phyloP scores from a whole-genome alignment of 768 basidiomycete genomes.

The Termitomyces sp. region DNA sequence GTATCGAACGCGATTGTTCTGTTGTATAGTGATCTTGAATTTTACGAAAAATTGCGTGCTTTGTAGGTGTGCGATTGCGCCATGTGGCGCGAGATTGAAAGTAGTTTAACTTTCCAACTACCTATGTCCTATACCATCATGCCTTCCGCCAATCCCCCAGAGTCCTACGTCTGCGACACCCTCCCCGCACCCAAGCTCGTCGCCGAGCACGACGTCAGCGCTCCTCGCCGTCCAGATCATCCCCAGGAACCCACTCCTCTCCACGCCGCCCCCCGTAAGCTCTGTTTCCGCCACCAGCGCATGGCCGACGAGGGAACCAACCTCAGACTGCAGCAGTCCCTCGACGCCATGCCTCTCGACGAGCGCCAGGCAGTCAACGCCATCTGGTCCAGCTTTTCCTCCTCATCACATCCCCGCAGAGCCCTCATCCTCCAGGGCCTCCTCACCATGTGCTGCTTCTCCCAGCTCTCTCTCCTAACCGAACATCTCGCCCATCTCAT shows the following conservation, averaged over 20 bases:
- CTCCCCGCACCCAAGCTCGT: constrained; percentile 60
- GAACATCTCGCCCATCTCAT: constrained; percentile 90
- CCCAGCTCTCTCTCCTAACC: constrained; percentile 92
- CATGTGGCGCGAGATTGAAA: not conserved
- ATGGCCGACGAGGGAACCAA: constrained; percentile 97
- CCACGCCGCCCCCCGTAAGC: constrained; percentile 56
- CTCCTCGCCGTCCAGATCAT: constrained; percentile 16
- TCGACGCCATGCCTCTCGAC: constrained; percentile 81
- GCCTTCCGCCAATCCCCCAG: constrained; percentile 16
- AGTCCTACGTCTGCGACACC: constrained; percentile 64
- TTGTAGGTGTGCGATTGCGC: not conserved
- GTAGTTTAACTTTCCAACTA: not conserved
- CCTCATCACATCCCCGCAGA: constrained; percentile 84
- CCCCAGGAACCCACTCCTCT: constrained; percentile 14
- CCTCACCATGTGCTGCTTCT: constrained; percentile 99
- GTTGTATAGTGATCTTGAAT: constrained; percentile 37
- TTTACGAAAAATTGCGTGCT: constrained; percentile 19
- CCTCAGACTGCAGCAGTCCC: constrained; percentile 86
- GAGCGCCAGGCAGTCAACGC: constrained; percentile 87
- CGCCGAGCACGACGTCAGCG: constrained; percentile 6
- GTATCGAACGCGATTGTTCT: constrained; percentile 1
- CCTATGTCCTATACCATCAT: constrained; percentile 15
- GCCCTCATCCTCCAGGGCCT: constrained; percentile 95
- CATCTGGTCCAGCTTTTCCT: constrained; percentile 96
- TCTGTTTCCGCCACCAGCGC: constrained; percentile 90